Conservation (phyloP, 192 early-diverging fungal species). For the Rhizophagus prolifer region DNA sequence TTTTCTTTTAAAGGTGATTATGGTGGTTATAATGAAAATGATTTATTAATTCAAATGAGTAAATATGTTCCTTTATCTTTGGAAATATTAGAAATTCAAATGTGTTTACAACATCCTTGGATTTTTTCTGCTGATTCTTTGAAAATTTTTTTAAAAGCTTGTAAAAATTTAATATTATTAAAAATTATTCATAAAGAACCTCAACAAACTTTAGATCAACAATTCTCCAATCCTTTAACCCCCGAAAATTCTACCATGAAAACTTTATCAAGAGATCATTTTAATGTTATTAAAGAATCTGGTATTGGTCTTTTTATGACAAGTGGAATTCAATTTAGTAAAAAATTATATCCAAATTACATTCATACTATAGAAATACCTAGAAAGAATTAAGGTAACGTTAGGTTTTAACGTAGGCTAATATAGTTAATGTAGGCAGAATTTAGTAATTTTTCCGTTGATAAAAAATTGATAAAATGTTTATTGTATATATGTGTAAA, state of each 20-base stretch:
- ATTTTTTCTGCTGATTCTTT: neutral
- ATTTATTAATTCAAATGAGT: neutral
- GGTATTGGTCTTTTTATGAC: neutral
- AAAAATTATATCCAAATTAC: neutral
- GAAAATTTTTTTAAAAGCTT: neutral
- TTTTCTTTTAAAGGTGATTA: neutral
- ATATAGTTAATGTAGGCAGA: no score
- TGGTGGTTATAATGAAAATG: neutral
- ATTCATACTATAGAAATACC: neutral
- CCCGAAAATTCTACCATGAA: neutral
- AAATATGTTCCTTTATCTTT: neutral
- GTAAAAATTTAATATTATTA: neutral
- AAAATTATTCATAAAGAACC: neutral
- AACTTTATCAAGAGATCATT: neutral
- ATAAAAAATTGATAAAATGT: no score
- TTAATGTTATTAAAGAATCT: neutral
- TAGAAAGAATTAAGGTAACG: neutral
- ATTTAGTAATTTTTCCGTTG: no score
- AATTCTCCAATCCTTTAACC: neutral
- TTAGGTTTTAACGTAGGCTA: no score
- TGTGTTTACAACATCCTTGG: neutral
- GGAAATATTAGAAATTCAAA: neutral
- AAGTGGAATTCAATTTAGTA: neutral
- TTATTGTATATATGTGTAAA: no score
- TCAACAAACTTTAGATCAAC: neutral